Evolutionary conservation across 2,329 filamentous ascomycete species (phyloP).

Genomic region (Hymenoscyphus occultus): DNA sequence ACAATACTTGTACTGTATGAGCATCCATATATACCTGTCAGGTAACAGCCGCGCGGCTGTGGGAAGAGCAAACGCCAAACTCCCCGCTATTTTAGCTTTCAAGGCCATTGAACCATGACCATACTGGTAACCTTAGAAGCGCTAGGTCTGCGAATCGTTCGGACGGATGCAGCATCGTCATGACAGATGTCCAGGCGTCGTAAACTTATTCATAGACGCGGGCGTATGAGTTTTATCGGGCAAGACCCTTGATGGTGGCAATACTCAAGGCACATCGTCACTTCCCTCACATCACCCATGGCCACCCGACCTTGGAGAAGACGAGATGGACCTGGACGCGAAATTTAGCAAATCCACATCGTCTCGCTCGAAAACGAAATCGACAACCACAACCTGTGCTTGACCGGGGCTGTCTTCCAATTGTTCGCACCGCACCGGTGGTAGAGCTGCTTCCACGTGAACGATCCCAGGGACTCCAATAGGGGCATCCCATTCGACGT

Average conservation of each 20-base stretch:
- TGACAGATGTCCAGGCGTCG: slow-evolving; percentile 1
- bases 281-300: not conserved
- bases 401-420: too few species aligned
- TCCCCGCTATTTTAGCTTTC: not conserved
- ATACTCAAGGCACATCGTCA: not conserved
- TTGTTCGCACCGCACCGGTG: not conserved
- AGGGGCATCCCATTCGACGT: too few species aligned
- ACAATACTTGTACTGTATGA: too few species aligned
- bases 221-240: not conserved
- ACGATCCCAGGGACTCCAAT: not conserved
- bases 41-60: slow-evolving; percentile 10
- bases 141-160: not conserved
- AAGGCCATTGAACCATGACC: not conserved
- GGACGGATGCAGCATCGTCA: not conserved
- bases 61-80: not conserved
- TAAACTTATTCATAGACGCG: not conserved
- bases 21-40: not conserved
- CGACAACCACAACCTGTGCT: not conserved
- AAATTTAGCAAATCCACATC: not conserved
- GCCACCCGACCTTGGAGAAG: not conserved
- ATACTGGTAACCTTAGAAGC: not conserved
- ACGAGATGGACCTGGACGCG: not conserved
- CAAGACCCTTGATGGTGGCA: not conserved
- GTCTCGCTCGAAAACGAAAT: not conserved
- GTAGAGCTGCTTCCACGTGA: not conserved